Conservation (phyloP, 2,329 filamentous ascomycete genomes). For the Cercospora janseana region DNA sequence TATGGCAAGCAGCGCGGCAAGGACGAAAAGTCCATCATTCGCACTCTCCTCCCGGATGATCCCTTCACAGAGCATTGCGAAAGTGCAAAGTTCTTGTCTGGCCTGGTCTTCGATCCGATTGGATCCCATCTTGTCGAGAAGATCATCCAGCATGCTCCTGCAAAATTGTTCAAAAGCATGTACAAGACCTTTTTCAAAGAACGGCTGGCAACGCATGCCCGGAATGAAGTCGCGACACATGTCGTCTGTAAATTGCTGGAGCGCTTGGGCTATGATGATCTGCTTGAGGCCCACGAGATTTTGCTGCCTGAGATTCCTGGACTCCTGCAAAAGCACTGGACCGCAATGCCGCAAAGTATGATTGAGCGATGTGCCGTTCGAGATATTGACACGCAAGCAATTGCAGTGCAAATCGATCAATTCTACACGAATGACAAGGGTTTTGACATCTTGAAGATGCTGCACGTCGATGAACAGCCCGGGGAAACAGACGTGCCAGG, state of each 20-base stretch:
- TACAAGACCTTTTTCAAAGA: conserved; percentile 77
- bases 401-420: conserved; percentile 58
- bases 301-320: conserved; percentile 70
- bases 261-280: conserved; percentile 80
- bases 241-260: conserved; percentile 80
- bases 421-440: conserved; percentile 51
- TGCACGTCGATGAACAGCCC: conserved; percentile 52
- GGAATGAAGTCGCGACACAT: conserved; percentile 88
- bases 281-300: conserved; percentile 68
- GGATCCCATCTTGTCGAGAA: conserved; percentile 88
- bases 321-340: conserved; percentile 71
- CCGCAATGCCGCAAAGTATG: conserved; percentile 74
- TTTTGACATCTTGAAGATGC: conserved; percentile 58
- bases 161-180: conserved; percentile 85
- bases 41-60: conserved; percentile 75
- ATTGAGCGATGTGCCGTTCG: conserved; percentile 79
- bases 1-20: conserved; percentile 66
- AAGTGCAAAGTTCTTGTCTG: conserved; percentile 76
- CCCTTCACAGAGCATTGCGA: conserved; percentile 70
- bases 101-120: conserved; percentile 83
- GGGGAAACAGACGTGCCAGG: conserved; percentile 9
- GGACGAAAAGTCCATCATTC: conserved; percentile 67
- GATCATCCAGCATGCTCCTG: conserved; percentile 75
- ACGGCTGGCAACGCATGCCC: conserved; percentile 73
- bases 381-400: conserved; percentile 54